phyloP scores from a whole-genome alignment of 176 grass and related monocot genomes.

The Hordeum vulgare region MorexV3_pseudomolecules_assembly NC_058521.1:326662160-326662659 shows the following conservation, averaged over 20 bases:
- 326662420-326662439: background rate
- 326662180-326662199: conserved; percentile 72
- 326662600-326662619: background rate
- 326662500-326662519: background rate
- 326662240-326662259: conserved; percentile 79
- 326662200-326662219: conserved; percentile 80
- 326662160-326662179: conserved; percentile 87
- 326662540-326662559: background rate
- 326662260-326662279: conserved; percentile 73
- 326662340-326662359: conserved; percentile 85
- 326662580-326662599: background rate
- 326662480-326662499: background rate
- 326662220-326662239: conserved; percentile 92
- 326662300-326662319: conserved; percentile 65
- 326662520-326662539: background rate
- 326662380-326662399: conserved; percentile 91
- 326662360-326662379: conserved; percentile 84
- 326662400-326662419: conserved; percentile 47
- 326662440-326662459: background rate
- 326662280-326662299: conserved; percentile 78
- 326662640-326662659: background rate
- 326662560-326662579: background rate
- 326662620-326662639: background rate
- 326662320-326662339: conserved; percentile 82
- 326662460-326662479: background rate